Base-by-base conservation (phyloP, 768 basidiomycete genomes). In the Mycena albidolilacea region DNA sequence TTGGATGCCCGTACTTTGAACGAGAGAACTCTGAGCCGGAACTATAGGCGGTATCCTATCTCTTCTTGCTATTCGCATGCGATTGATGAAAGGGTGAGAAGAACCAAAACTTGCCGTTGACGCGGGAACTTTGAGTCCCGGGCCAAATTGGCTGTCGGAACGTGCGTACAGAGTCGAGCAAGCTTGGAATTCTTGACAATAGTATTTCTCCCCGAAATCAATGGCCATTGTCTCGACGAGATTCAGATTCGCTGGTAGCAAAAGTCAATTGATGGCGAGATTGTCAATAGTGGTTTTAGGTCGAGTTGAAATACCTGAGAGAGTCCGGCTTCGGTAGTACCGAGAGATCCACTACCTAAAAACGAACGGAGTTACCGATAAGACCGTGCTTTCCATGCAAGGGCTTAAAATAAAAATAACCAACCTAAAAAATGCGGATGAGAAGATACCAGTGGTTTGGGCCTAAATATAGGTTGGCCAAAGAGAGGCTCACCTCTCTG, bases 331-430 rank as follows among this genome's bases (percentile, higher is more conserved):
- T n/a, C 52, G 52, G 52, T 54, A 11, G n/a, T 9, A 37, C 17
- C 14, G 7, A 43, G 41, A 5, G 41, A n/a, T 57, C 46, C 15
- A 4, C n/a, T n/a, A 17, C 9, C 17, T 30, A 3, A 30, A 30
- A 30, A 2, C 15, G 30, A 12, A 30, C 12, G 30, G 7, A 52
- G 55, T 12, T 11, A 57, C 35, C 6, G 55, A 35, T 35, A 35
- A 57, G 12, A 57, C 17, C 17, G 12, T 48, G 46, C 30, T 6
- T 23, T 30, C 14, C 55, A 37, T 30, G 15, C 46, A 21, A 61
- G 62, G 62, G 61, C 61, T 46, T 35, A 30, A 30, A 30, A 3
- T 30, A 62, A 62, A 62, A 44, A 62, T 30, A 62, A 6, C 6
- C 21, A 12, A 21, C 62, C 17, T 64, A 46, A 54, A 12, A 12